These are phyloP conservation scores for Paramecium primaurelia DNA, from an alignment of 73 alveolate genomes.

Conservation along the genomic window DNA sequence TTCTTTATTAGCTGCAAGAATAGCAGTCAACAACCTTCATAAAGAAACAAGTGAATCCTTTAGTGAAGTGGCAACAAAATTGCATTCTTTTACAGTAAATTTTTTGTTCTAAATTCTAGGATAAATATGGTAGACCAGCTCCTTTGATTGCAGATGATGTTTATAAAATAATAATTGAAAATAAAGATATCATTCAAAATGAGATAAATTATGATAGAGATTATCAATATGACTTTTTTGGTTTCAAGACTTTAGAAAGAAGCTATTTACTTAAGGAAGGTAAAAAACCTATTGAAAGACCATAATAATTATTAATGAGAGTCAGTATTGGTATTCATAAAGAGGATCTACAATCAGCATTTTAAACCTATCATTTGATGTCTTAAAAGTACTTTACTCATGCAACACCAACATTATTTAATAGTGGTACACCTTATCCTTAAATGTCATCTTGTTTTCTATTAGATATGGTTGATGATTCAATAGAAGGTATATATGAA, in stretches of 20 bases:
- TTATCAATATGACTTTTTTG: slow-evolving; percentile 91
- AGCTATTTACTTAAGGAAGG: slow-evolving; percentile 80
- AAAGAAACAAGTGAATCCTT: slow-evolving; percentile 84
- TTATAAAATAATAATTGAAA: slow-evolving; percentile 69
- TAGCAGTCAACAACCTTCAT: slow-evolving; percentile 91
- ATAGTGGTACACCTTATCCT: slow-evolving; percentile 91
- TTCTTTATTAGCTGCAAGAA: slow-evolving; percentile 90
- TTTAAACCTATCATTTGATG: slow-evolving; percentile 84
- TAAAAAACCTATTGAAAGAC: slow-evolving; percentile 82
- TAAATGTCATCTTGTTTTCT: slow-evolving; percentile 92
- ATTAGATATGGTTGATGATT: slow-evolving; percentile 82
- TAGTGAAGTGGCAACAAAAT: slow-evolving; percentile 60
- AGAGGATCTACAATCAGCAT: slow-evolving; percentile 74
- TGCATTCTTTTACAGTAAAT: slow-evolving; percentile 43
- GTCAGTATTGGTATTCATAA: slow-evolving; percentile 84
- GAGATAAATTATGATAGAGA: slow-evolving; percentile 80
- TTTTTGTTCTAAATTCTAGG: background rate
- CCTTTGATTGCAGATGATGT: slow-evolving; percentile 75
- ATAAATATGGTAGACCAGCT: slow-evolving; percentile 73
- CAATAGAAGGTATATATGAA: slow-evolving; percentile 93
- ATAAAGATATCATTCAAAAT: slow-evolving; percentile 79
- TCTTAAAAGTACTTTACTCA: slow-evolving; percentile 87
- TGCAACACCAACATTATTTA: slow-evolving; percentile 97
- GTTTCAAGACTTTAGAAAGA: slow-evolving; percentile 95
- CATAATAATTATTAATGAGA: slow-evolving; percentile 89